These are phyloP conservation scores for Fusarium torulosum DNA, from an alignment of 2,329 filamentous ascomycete species.

Conservation along the genomic window DNA sequence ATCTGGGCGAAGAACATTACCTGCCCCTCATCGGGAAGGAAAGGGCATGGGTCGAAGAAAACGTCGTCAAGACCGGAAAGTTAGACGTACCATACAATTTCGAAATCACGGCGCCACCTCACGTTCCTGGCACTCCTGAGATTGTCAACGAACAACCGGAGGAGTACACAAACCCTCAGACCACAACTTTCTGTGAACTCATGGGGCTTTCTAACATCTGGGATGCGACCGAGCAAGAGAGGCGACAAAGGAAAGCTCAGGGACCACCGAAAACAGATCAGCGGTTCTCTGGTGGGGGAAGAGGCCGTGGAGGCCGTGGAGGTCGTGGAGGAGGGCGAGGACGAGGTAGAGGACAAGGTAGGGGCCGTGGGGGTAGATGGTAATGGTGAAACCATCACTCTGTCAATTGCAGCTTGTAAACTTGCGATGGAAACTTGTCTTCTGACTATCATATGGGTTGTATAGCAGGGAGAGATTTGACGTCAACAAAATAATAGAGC, in stretches of 20 bases:
- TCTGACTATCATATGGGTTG: neutral
- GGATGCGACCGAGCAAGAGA: conserved; percentile 78
- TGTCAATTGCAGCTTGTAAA: neutral
- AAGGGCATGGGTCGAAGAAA: conserved; percentile 82
- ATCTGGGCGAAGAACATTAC: conserved; percentile 79
- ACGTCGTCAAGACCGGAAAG: conserved; percentile 73
- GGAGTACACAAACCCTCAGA: conserved; percentile 92
- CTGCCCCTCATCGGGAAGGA: conserved; percentile 75
- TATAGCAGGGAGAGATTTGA: neutral
- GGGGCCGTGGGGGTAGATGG: conserved; percentile 44
- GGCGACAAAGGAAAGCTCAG: conserved; percentile 66
- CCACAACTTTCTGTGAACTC: conserved; percentile 81
- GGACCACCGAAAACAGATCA: conserved; percentile 65
- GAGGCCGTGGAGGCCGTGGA: conserved; percentile 52
- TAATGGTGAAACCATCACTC: neutral
- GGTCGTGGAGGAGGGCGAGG: conserved; percentile 53
- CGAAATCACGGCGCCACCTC: conserved; percentile 77
- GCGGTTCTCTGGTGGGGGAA: conserved; percentile 54
- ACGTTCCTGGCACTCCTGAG: conserved; percentile 69
- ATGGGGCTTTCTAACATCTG: conserved; percentile 82
- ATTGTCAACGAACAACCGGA: conserved; percentile 72
- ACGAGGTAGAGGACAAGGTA: conserved; percentile 44
- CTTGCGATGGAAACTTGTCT: neutral
- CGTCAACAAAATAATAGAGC: neutral
- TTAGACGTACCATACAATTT: conserved; percentile 85